These are phyloP conservation scores for Fraxinus velutina DNA, from an alignment of 305 asterid genomes.

Conservation along the genomic window DNA sequence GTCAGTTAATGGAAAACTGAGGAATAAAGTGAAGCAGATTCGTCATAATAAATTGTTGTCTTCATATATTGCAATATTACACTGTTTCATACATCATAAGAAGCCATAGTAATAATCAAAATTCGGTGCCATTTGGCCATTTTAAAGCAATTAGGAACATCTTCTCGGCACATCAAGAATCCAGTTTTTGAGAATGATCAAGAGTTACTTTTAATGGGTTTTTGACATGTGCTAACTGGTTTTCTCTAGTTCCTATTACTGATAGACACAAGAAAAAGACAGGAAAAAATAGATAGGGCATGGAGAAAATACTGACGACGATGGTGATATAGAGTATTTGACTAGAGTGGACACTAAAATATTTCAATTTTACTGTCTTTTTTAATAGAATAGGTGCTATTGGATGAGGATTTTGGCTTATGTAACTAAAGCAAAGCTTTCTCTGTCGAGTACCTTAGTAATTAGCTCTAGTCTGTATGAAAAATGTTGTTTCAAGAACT, in stretches of 20 bases:
- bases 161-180: not conserved
- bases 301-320: too few species aligned
- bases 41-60: too few species aligned
- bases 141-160: not conserved
- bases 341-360: too few species aligned
- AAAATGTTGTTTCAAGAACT: not conserved
- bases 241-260: slow-evolving; percentile 9
- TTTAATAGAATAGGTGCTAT: slow-evolving; percentile 13
- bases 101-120: too few species aligned
- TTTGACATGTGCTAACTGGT: slow-evolving; percentile 16
- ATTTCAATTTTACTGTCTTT: too few species aligned
- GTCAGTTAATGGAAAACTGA: too few species aligned
- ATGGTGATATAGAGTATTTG: too few species aligned
- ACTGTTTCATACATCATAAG: too few species aligned
- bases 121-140: not conserved
- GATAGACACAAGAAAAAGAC: slow-evolving; percentile 22
- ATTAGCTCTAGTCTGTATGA: slow-evolving; percentile 30
- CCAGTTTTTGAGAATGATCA: not conserved
- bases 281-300: not conserved
- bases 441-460: not conserved
- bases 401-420: slow-evolving; percentile 27
- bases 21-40: too few species aligned
- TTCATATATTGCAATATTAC: too few species aligned
- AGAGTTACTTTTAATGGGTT: not conserved
- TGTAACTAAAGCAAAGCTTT: slow-evolving; percentile 35